These are phyloP conservation scores for Talinum fruticosum DNA, from an alignment of 148 eudicot genomes.

Conservation along the genomic window DNA sequence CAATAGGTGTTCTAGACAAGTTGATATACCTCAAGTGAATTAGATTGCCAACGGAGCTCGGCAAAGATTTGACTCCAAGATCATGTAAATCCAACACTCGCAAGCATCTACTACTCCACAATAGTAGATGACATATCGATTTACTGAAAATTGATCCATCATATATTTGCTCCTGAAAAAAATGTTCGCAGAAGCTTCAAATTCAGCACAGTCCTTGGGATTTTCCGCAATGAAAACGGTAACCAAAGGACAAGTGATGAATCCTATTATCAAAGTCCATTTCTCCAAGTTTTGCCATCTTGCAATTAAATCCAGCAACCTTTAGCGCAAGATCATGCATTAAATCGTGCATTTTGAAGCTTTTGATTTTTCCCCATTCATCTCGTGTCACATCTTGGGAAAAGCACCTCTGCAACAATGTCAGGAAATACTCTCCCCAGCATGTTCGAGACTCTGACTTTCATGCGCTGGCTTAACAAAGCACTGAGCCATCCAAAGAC, in stretches of 20 bases:
- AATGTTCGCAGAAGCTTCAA: neutral
- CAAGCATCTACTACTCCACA: too few relatives aligned
- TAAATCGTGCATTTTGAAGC: conserved; percentile 1
- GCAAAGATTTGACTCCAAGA: too few relatives aligned
- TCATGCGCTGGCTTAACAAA: too few relatives aligned
- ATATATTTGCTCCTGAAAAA: neutral
- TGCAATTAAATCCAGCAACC: neutral
- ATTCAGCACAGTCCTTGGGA: neutral
- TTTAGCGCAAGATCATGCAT: neutral
- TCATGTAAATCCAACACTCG: too few relatives aligned
- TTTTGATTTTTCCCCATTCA: neutral
- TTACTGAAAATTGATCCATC: too few relatives aligned
- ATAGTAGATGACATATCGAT: too few relatives aligned
- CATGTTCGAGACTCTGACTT: neutral
- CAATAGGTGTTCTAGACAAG: too few relatives aligned
- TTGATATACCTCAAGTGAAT: too few relatives aligned
- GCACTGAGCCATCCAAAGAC: too few relatives aligned
- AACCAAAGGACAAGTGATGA: neutral
- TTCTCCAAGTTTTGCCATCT: neutral
- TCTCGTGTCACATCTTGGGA: neutral
- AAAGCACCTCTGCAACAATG: conserved; percentile 1
- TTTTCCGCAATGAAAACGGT: neutral
- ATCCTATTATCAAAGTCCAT: neutral
- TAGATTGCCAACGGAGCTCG: too few relatives aligned
- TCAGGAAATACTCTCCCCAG: conserved; percentile 12